Percentiles rank a stretch among this genome's conserved stretches.
Evolutionary conservation across 352 stramenopile species (phyloP).

Genomic region (Achlya hypogyna): DNA sequence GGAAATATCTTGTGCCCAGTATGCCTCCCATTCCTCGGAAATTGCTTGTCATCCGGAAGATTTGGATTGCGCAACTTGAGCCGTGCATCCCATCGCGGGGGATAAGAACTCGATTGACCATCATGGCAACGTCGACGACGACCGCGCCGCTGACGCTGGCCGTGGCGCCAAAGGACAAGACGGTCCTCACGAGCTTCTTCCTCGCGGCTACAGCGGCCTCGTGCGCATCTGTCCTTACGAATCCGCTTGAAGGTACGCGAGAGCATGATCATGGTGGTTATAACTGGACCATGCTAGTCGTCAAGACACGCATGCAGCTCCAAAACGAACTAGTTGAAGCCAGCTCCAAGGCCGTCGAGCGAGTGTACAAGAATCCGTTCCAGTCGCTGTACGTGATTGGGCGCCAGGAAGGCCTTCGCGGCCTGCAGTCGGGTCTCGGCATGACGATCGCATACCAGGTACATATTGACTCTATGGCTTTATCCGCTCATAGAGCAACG

Average conservation of each 20-base stretch:
- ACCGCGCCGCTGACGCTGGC: background rate
- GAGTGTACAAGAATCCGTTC: conserved; percentile 21
- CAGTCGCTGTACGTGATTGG: conserved; percentile 18
- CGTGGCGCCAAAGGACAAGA: conserved; percentile 12
- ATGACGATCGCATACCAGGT: conserved; percentile 22
- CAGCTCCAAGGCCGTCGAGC: conserved; percentile 1
- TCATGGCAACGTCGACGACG: background rate
- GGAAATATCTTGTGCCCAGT: no score
- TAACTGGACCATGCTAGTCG: conserved; percentile 10
- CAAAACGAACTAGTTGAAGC: conserved; percentile 19
- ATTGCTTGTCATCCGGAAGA: background rate
- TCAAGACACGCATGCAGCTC: conserved; percentile 21
- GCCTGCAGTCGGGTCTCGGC: conserved; percentile 14
- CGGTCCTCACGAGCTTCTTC: conserved; percentile 19
- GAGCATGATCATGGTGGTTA: background rate
- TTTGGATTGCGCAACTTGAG: conserved; percentile 2
- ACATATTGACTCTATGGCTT: conserved; percentile 1
- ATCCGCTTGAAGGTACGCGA: background rate
- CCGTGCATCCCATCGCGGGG: background rate
- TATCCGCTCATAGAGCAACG: background rate
- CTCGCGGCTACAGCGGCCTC: conserved; percentile 16
- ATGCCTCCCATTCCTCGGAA: no score
- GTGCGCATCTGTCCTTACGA: conserved; percentile 2
- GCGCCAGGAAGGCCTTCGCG: conserved; percentile 16
- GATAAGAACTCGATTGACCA: background rate